phyloP scores from a whole-genome alignment of 371 early-diverging fungal species.

The Mucor lusitanicus region DNA sequence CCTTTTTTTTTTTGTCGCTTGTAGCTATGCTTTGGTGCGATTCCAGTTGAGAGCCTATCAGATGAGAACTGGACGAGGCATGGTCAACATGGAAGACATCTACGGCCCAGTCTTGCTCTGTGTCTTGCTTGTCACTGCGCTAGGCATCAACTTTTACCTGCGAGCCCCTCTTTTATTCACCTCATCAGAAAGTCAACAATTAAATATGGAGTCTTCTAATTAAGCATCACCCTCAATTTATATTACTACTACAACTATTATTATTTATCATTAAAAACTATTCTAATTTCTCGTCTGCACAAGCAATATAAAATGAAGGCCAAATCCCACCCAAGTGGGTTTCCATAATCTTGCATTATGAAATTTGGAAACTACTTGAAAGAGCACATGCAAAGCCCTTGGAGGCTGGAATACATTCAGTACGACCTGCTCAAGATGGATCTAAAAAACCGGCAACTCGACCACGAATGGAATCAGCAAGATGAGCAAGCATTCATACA shows the following conservation, averaged over 20 bases:
- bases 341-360: neutral
- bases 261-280: neutral
- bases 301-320: neutral
- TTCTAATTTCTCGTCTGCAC: neutral
- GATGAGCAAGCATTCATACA: constrained; percentile 78
- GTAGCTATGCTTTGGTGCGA: constrained; percentile 39
- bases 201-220: neutral
- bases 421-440: constrained; percentile 33
- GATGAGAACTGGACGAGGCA: constrained; percentile 27
- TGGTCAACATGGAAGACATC: constrained; percentile 38
- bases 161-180: constrained; percentile 23
- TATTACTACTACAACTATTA: neutral
- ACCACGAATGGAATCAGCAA: constrained; percentile 51
- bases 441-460: constrained; percentile 29
- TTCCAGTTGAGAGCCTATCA: constrained; percentile 45
- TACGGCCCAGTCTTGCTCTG: constrained; percentile 80
- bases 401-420: constrained; percentile 38
- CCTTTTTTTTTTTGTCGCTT: neutral
- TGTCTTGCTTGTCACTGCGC: constrained; percentile 63
- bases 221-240: neutral
- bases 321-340: no score
- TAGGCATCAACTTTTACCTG: constrained; percentile 42
- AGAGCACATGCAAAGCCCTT: constrained; percentile 21
- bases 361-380: constrained; percentile 18
- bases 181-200: neutral